Evolutionary conservation across 2,329 filamentous ascomycete species (phyloP).

Genomic region (Raffaelea ambrosiae): DNA sequence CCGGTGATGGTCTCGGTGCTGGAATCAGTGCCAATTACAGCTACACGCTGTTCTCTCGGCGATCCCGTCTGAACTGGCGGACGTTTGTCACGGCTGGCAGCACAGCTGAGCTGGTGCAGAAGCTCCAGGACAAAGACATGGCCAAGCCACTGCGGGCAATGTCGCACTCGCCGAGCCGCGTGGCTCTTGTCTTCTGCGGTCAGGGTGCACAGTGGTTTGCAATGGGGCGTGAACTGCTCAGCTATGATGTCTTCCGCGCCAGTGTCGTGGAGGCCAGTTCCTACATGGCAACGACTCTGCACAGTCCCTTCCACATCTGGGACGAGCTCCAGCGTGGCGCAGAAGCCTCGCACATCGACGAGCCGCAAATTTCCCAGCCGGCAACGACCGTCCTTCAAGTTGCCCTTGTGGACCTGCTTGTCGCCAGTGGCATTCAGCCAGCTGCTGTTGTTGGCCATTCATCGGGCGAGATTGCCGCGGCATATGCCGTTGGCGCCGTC

Average conservation of each 20-base stretch:
- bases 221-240: constrained; percentile 28
- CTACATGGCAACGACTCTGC: constrained; percentile 16
- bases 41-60: constrained; percentile 11
- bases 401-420: constrained; percentile 23
- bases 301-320: constrained; percentile 17
- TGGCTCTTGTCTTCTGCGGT: constrained; percentile 24
- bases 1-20: too few species aligned
- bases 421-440: constrained; percentile 17
- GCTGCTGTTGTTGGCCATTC: constrained; percentile 25
- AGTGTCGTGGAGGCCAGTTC: constrained; percentile 19
- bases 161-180: background rate
- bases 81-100: constrained; percentile 8
- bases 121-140: constrained; percentile 19
- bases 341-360: constrained; percentile 15
- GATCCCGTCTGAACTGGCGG: constrained; percentile 9
- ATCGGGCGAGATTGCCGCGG: constrained; percentile 28
- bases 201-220: constrained; percentile 28
- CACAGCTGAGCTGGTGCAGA: constrained; percentile 9
- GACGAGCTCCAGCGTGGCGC: constrained; percentile 9
- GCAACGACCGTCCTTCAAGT: constrained; percentile 25
- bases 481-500: constrained; percentile 21
- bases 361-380: constrained; percentile 20
- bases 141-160: constrained; percentile 6
- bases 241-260: constrained; percentile 17
- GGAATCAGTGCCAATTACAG: constrained; percentile 9